Percentiles rank a stretch among this genome's conserved stretches.
Conservation (phyloP, 345 rosid species). For the Litchi chinensis region DNA sequence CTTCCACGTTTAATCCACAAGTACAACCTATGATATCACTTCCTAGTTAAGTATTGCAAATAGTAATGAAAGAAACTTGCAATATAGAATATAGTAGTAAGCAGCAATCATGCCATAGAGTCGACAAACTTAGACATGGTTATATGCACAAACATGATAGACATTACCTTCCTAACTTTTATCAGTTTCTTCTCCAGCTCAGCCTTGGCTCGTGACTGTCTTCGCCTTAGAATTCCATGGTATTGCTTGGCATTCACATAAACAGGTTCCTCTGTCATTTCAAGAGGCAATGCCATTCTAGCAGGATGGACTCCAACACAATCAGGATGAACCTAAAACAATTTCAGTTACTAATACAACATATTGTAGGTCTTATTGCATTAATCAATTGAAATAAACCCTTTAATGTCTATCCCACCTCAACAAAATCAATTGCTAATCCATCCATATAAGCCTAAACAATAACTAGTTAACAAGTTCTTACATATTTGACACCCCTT, state of each 20-base stretch:
- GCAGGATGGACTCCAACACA: conserved; percentile 43
- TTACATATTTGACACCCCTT: not conserved
- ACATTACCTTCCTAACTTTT: conserved; percentile 58
- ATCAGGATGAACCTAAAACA: conserved; percentile 47
- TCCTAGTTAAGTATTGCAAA: not conserved
- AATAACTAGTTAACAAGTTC: not conserved
- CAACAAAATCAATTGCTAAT: not conserved
- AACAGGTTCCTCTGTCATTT: conserved; percentile 69
- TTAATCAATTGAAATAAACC: not conserved
- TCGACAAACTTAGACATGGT: not conserved
- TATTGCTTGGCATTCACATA: conserved; percentile 81
- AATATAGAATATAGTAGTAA: not conserved
- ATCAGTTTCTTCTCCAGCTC: conserved; percentile 59
- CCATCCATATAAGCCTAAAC: not conserved
- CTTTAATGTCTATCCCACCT: conserved; percentile 1
- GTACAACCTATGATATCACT: not conserved
- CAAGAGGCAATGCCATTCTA: conserved; percentile 62
- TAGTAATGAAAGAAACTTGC: conserved; percentile 3
- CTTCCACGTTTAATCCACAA: not conserved
- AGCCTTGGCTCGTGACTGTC: conserved; percentile 69
- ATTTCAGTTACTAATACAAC: conserved; percentile 1
- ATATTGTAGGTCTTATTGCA: not conserved
- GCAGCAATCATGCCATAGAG: not conserved
- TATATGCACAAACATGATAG: not conserved
- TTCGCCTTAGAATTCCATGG: conserved; percentile 70